Percentiles rank a stretch among this genome's conserved stretches.
Evolutionary conservation across 2,329 filamentous ascomycete genomes (phyloP).

Genomic region (Dactylonectria estremocensis): DNA sequence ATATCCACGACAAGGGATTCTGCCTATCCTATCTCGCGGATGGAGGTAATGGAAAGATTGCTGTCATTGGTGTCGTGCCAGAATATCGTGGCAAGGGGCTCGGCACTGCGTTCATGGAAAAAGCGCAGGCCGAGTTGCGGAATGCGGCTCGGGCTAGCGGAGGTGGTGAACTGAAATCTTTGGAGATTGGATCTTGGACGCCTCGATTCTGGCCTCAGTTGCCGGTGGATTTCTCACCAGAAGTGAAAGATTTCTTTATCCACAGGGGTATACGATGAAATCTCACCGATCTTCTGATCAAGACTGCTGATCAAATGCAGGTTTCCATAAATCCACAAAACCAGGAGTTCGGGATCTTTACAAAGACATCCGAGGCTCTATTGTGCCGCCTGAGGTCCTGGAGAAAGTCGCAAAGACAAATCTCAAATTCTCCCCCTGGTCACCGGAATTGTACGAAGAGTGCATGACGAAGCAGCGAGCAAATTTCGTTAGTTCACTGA

Average conservation of each 20-base stretch:
- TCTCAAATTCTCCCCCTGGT: slow-evolving; percentile 41
- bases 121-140: slow-evolving; percentile 14
- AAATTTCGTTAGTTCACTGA: slow-evolving; percentile 30
- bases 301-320: slow-evolving; percentile 23
- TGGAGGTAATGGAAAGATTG: slow-evolving; percentile 27
- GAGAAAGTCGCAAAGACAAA: slow-evolving; percentile 39
- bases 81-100: slow-evolving; percentile 39
- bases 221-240: slow-evolving; percentile 10
- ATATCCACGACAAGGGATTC: slow-evolving; percentile 39
- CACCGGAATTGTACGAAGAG: slow-evolving; percentile 42
- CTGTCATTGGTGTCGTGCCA: slow-evolving; percentile 39
- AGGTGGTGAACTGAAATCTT: slow-evolving; percentile 19
- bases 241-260: slow-evolving; percentile 39
- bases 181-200: slow-evolving; percentile 39
- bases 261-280: slow-evolving; percentile 29
- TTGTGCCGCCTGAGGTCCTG: slow-evolving; percentile 36
- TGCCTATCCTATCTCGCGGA: slow-evolving; percentile 32
- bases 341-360: slow-evolving; percentile 32
- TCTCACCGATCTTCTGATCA: accelerated
- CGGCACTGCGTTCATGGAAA: slow-evolving; percentile 35
- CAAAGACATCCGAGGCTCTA: slow-evolving; percentile 30
- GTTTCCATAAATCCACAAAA: slow-evolving; percentile 19
- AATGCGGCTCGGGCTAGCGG: neutral
- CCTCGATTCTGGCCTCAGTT: slow-evolving; percentile 45
- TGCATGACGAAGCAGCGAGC: slow-evolving; percentile 42